These are phyloP conservation scores for Tricholomella constricta DNA, from an alignment of 768 basidiomycete species.

Conservation along the genomic window DNA sequence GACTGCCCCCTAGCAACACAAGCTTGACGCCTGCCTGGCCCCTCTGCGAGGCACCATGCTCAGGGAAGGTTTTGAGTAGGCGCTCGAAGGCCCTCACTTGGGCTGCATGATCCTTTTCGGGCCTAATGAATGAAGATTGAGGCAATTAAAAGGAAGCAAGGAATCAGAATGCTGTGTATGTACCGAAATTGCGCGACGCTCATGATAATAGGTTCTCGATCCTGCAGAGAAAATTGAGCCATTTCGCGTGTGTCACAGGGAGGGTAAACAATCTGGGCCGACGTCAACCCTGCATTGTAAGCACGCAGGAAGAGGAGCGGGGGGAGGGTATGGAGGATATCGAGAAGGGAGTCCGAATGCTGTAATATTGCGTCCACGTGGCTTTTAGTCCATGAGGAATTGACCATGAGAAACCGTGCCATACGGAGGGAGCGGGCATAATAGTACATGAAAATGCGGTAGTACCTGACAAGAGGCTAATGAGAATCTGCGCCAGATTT, in stretches of 20 bases:
- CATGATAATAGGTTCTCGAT: slow-evolving; percentile 66
- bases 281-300: slow-evolving; percentile 24
- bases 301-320: slow-evolving; percentile 37
- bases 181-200: slow-evolving; percentile 95
- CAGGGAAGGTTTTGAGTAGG: slow-evolving; percentile 61
- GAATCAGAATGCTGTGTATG: slow-evolving; percentile 18
- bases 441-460: slow-evolving; percentile 81
- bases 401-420: slow-evolving; percentile 85
- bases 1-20: slow-evolving; percentile 80
- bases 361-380: slow-evolving; percentile 79
- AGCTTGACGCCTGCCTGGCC: slow-evolving; percentile 48
- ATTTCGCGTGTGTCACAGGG: slow-evolving; percentile 88
- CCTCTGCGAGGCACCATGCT: slow-evolving; percentile 40
- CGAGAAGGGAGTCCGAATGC: slow-evolving; percentile 52
- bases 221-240: slow-evolving; percentile 50
- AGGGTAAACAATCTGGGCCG: slow-evolving; percentile 74
- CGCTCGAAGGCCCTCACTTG: slow-evolving; percentile 73
- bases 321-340: slow-evolving; percentile 46
- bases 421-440: slow-evolving; percentile 76
- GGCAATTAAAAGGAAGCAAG: neutral
- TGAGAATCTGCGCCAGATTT: neutral
- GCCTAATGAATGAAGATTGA: slow-evolving; percentile 43
- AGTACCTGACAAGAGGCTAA: slow-evolving; percentile 61
- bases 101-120: slow-evolving; percentile 90
- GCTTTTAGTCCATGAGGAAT: slow-evolving; percentile 91